Base-by-base conservation (phyloP, 352 stramenopile genomes). In the Phytophthora nicotianae region DNA sequence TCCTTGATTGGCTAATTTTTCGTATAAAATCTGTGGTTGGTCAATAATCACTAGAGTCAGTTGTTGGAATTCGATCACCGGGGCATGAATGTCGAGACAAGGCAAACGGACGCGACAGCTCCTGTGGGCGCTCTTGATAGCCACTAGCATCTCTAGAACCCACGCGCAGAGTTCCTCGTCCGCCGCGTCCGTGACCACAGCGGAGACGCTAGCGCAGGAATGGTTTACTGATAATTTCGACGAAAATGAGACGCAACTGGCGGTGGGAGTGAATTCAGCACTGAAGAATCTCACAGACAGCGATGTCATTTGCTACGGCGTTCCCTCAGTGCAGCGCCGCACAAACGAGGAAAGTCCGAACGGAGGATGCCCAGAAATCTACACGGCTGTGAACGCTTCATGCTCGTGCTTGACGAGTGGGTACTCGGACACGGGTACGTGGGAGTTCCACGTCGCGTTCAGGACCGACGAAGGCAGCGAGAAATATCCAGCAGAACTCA, bases 191-290 rank as follows among this genome's bases (percentile, higher is more conserved):
- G 14, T 45, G 17, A 16, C 40, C 33, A 65, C 66, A 32, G 70
- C 70, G 1, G 47, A 75, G 38, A 58, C 41, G 3, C 16, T 75
- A 14, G 60, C 61, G n/a, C 70, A 77, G 19, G 43, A 65, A 52
- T 77, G 70, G 70, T 75, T 75, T 41, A 64, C 19, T 4, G n/a
- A 29, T 24, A 78, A 75, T 35, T 70, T 78, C 33, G 47, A 48
- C 33, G 50, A 74, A 19, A 70, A 72, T 26, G 45, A 64, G 46
- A 78, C 70, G 45, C 65, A 75, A 23, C 42, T 78, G 20, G 70
- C 70, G 5, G 57, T 75, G 32, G 65, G 61, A 4, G 53, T 75
- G 4, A 46, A 70, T 32, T 70, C 56, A 7, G 46, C 48, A 0
- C 47, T 78, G 21, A 63, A 45, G 10, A 73, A 66, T 14, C 20